phyloP scores from a whole-genome alignment of 2,329 filamentous ascomycete species.

The Cordyceps farinosa region DNA sequence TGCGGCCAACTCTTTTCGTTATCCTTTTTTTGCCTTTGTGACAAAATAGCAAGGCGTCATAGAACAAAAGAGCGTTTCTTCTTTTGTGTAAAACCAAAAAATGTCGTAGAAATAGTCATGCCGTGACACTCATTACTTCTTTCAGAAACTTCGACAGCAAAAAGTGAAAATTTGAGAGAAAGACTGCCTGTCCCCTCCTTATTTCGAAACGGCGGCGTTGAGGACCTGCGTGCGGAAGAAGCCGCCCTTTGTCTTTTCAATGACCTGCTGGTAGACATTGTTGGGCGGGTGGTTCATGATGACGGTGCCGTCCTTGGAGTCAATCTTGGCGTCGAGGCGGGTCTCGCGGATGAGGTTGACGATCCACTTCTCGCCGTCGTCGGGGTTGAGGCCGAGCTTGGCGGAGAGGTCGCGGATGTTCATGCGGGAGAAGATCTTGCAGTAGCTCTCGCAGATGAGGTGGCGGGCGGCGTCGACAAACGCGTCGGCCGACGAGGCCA shows the following conservation, averaged over 20 bases:
- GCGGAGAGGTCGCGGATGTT: conserved; percentile 95
- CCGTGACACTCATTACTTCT: conserved; percentile 12
- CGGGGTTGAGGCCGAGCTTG: conserved; percentile 84
- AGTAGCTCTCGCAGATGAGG: conserved; percentile 97
- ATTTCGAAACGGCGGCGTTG: conserved; percentile 60
- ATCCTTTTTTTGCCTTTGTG: neutral
- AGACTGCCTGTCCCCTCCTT: conserved; percentile 23
- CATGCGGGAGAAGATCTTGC: conserved; percentile 98
- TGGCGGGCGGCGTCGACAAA: conserved; percentile 95
- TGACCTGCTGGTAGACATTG: conserved; percentile 98
- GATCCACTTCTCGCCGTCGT: conserved; percentile 99
- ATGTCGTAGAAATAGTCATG: conserved; percentile 1
- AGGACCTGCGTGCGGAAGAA: conserved; percentile 98
- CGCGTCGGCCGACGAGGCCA: conserved; percentile 74
- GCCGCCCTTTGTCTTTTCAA: conserved; percentile 96
- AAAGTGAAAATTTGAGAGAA: neutral
- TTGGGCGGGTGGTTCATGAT: conserved; percentile 99
- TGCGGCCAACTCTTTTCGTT: neutral
- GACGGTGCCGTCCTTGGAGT: conserved; percentile 97
- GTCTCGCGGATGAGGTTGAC: conserved; percentile 99
- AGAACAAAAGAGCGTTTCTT: conserved; percentile 20
- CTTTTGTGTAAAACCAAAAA: conserved; percentile 23
- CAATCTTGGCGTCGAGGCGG: conserved; percentile 96
- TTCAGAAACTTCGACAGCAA: neutral
- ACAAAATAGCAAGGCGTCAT: neutral